Percentiles rank a stretch among this genome's conserved stretches.
Evolutionary conservation across 2,329 filamentous ascomycete genomes (phyloP).

Genomic region (Teratosphaeria epicoccoides): DNA sequence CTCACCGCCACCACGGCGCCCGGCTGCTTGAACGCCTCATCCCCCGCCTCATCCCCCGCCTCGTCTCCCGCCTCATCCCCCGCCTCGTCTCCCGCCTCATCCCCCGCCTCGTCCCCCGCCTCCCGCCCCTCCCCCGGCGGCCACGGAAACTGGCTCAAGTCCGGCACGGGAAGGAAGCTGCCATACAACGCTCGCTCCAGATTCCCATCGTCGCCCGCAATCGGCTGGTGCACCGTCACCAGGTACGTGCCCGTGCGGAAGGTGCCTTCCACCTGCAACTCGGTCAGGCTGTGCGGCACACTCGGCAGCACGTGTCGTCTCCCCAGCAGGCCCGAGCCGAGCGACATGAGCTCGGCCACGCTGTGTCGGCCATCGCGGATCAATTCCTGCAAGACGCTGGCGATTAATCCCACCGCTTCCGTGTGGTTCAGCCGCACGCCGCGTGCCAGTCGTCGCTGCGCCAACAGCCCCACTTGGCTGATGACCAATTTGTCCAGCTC

Average conservation of each 20-base stretch:
- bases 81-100: constrained; percentile 32
- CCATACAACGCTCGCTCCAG: constrained; percentile 81
- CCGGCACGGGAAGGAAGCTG: constrained; percentile 75
- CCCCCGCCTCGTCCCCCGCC: constrained; percentile 28
- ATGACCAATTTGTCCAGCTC: constrained; percentile 95
- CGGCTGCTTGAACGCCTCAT: constrained; percentile 55
- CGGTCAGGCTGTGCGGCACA: constrained; percentile 65
- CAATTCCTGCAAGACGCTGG: constrained; percentile 85
- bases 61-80: constrained; percentile 43
- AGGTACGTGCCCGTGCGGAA: constrained; percentile 86
- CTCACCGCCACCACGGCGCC: constrained; percentile 69
- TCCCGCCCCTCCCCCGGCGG: constrained; percentile 44
- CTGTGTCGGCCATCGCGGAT: constrained; percentile 92
- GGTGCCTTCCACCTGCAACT: constrained; percentile 90
- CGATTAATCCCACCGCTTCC: constrained; percentile 75
- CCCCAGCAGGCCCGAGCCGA: constrained; percentile 85
- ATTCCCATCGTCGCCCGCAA: constrained; percentile 73
- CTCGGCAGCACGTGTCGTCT: constrained; percentile 81
- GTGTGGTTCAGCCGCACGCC: constrained; percentile 83
- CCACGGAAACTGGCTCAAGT: constrained; percentile 44
- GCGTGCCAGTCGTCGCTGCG: constrained; percentile 76
- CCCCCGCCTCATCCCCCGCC: constrained; percentile 28
- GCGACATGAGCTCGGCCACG: constrained; percentile 84
- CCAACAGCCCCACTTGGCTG: constrained; percentile 75
- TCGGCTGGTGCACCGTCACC: constrained; percentile 85